Conservation (phyloP, 768 basidiomycete genomes). For the Serendipita sp. region DNA sequence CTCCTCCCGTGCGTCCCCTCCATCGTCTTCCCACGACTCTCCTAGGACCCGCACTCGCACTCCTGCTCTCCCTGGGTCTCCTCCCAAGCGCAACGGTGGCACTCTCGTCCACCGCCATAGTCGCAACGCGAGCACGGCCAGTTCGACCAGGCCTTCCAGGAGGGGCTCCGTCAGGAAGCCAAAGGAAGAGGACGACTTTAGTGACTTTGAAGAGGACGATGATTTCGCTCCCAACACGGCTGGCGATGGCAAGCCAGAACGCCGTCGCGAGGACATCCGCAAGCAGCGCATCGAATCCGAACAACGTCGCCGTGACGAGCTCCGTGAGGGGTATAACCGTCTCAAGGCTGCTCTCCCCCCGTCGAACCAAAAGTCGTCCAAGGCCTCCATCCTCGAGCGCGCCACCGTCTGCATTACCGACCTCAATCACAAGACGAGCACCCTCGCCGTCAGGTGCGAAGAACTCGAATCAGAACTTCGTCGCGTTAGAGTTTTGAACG, state of each 20-base stretch:
- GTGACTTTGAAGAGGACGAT: constrained; percentile 4
- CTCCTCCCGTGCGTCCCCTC: neutral
- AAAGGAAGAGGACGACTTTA: neutral
- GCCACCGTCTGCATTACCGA: constrained; percentile 67
- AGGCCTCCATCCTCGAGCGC: constrained; percentile 78
- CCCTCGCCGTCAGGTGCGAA: constrained; percentile 50
- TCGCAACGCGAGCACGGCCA: neutral
- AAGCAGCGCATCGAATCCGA: constrained; percentile 89
- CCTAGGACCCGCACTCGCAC: neutral
- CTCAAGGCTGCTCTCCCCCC: constrained; percentile 83
- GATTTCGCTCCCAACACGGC: neutral
- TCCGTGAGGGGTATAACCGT: constrained; percentile 78
- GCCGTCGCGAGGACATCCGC: constrained; percentile 79
- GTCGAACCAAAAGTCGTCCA: constrained; percentile 86
- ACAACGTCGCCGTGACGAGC: constrained; percentile 82
- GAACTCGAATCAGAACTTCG: constrained; percentile 50
- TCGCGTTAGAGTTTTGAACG: constrained; percentile 43
- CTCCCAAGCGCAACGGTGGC: constrained; percentile 1
- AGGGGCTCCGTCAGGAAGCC: constrained; percentile 3
- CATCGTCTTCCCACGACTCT: neutral
- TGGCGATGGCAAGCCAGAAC: constrained; percentile 14
- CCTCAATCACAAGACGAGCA: constrained; percentile 52
- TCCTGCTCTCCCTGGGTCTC: neutral
- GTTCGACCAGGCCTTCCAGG: neutral
- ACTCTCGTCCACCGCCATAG: constrained; percentile 3